Base-by-base conservation (phyloP, 2,329 filamentous ascomycete genomes). In the Cercospora janseana region DNA sequence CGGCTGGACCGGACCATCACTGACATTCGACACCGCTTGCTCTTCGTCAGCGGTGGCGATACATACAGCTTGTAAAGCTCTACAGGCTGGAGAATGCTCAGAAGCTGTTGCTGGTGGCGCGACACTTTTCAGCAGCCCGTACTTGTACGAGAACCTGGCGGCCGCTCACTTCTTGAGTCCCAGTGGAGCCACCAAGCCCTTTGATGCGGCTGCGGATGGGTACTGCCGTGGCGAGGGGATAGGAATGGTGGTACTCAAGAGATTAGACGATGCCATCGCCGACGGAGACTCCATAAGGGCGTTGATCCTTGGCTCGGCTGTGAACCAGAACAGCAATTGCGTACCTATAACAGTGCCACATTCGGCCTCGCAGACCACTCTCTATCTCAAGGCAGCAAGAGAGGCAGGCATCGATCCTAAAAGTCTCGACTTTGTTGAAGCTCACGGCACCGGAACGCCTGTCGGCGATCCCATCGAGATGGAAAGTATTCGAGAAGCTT, bases 121-220 rank as follows among this genome's bases (percentile, higher is more conserved):
- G 3, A 67, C 68, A 47, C 46, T 68, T 5, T 61, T 72, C 5
- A 62, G 63, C 7, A 66, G 57, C 35, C 63, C 66, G 1, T 27
- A 64, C 34, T 60, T 53, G 37, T 68, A 62, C 31, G 55, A 68
- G 31, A 65, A 69, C 23, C 61, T 74, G 6, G 65, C 61, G 2
- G 63, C 60, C 0, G 74, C 66, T 1, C 62, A 63, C 3, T 75
- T 77, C 44, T 58, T 78, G 0, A 74, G 69, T 13, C 65, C 67
- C 0, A 73, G 69, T 1, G 74, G 76, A 0, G 66, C 72, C 10
- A 80, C 78, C 53, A 77, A 77, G 41, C 63, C 63, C 6, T 70
- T 69, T 37, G 49, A 54, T 35, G 55, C 32, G 21, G 18, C 20
- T 64, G 63, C 1, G 10, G 49, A 58, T 26, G 55, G 53, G 4